These are phyloP conservation scores for Globisporangium splendens DNA, from an alignment of 352 stramenopile genomes.

Conservation along the genomic window DNA sequence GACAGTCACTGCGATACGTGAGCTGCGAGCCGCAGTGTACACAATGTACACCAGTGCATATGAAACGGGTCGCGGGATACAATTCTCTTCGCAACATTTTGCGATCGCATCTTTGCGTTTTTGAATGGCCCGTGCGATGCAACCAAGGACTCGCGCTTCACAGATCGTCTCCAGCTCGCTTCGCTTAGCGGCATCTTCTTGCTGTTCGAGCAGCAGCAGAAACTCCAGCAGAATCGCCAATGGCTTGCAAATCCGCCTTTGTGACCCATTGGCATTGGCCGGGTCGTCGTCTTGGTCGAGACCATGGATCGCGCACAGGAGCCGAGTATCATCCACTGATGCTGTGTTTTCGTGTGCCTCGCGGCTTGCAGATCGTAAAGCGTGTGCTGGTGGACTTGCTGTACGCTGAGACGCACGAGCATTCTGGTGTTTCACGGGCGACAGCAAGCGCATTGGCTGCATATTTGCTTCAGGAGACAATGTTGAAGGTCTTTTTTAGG, in stretches of 20 bases:
- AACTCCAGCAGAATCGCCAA: slow-evolving; percentile 31
- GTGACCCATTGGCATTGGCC: background rate
- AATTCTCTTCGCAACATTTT: slow-evolving; percentile 21
- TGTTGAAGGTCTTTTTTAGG: background rate
- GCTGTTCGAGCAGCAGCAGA: slow-evolving; percentile 17
- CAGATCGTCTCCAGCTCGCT: slow-evolving; percentile 26
- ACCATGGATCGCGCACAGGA: slow-evolving; percentile 39
- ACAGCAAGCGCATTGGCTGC: slow-evolving; percentile 6
- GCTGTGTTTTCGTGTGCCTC: background rate
- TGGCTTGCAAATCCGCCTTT: slow-evolving; percentile 10
- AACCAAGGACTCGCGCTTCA: slow-evolving; percentile 30
- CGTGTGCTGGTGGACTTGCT: too few relatives aligned
- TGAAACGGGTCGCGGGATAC: slow-evolving; percentile 23
- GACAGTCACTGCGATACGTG: slow-evolving; percentile 25
- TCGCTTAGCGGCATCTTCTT: slow-evolving; percentile 1
- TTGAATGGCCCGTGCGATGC: slow-evolving; percentile 32
- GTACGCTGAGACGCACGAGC: background rate
- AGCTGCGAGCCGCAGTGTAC: slow-evolving; percentile 33
- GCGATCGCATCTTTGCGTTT: slow-evolving; percentile 3
- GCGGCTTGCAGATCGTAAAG: background rate
- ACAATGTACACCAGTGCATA: slow-evolving; percentile 31
- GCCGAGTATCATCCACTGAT: slow-evolving; percentile 20
- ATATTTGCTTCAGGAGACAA: background rate
- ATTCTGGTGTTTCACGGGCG: background rate
- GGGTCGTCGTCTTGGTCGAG: slow-evolving; percentile 22